A percentile compares a stretch with the other conserved stretches of the same genome.
These are phyloP conservation scores for Colletotrichum eleusines DNA, from an alignment of 2,329 filamentous ascomycete species.

Conservation along the genomic window DNA sequence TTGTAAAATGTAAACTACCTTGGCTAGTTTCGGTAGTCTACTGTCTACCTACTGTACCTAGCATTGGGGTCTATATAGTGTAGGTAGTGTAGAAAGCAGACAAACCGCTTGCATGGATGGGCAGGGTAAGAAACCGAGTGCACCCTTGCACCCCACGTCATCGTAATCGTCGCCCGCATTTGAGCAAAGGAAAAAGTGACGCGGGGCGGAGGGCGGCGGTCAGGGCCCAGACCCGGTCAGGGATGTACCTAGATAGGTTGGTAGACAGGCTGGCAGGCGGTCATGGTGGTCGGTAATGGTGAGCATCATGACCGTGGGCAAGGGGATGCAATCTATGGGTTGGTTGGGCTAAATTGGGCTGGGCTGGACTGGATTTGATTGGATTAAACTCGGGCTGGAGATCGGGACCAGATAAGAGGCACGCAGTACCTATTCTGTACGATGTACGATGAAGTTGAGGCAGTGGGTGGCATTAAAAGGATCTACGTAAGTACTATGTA, in stretches of 20 bases:
- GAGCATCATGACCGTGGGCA: slow-evolving; percentile 8
- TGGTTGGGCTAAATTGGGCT: not conserved
- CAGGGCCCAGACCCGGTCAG: slow-evolving; percentile 17
- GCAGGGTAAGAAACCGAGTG: not conserved
- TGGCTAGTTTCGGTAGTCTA: no score
- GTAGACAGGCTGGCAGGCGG: no score
- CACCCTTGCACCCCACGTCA: slow-evolving; percentile 35
- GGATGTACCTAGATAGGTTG: no score
- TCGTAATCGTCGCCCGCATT: slow-evolving; percentile 32
- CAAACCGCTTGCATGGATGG: slow-evolving; percentile 23
- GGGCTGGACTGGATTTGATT: not conserved
- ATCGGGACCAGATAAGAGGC: not conserved
- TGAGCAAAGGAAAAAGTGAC: slow-evolving; percentile 1
- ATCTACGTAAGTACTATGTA: no score
- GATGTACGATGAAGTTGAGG: no score
- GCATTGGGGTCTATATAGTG: slow-evolving; percentile 3
- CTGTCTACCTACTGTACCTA: no score
- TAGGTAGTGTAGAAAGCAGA: slow-evolving; percentile 5
- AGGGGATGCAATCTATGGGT: not conserved
- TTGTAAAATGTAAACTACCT: not conserved
- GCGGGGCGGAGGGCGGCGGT: not conserved
- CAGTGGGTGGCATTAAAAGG: no score
- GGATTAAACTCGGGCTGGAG: not conserved
- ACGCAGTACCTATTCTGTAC: not conserved
- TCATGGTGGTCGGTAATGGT: not conserved